These are phyloP conservation scores for Aspergillus ellipticus DNA, from an alignment of 495 filamentous ascomycete genomes.

Conservation along the genomic window DNA sequence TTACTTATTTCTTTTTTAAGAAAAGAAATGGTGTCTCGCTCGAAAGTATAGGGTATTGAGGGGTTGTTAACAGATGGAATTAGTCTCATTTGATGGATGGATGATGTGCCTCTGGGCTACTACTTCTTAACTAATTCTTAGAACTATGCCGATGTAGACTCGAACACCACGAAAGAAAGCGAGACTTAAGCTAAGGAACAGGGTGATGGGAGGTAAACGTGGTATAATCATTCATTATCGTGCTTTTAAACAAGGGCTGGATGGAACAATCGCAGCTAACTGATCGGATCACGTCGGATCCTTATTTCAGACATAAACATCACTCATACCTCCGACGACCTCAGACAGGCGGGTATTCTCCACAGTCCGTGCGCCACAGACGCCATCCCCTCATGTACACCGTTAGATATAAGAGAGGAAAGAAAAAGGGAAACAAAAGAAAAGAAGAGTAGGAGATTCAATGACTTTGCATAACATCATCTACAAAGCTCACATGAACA, in stretches of 20 bases:
- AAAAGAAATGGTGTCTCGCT: too few relatives aligned
- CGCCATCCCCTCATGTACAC: constrained; percentile 13
- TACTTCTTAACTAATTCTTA: too few relatives aligned
- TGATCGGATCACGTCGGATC: background rate
- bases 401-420: background rate
- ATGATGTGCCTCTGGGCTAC: too few relatives aligned
- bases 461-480: constrained; percentile 1
- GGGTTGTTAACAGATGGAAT: too few relatives aligned
- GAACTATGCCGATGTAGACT: background rate
- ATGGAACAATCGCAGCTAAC: background rate
- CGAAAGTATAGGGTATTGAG: too few relatives aligned
- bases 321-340: constrained; percentile 13
- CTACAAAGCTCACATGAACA: constrained; percentile 6
- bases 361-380: constrained; percentile 13
- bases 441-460: background rate
- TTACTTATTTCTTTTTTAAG: too few relatives aligned
- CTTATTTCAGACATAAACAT: constrained; percentile 10
- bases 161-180: background rate
- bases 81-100: too few relatives aligned
- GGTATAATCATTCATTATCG: constrained; percentile 5
- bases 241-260: background rate
- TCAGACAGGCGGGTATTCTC: background rate
- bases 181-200: too few relatives aligned
- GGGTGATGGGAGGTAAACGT: background rate
- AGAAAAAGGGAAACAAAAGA: background rate